Percentiles rank a stretch among this genome's conserved stretches.
Evolutionary conservation across 1,284 basidiomycete species (phyloP).

Genomic region (Malassezia equina): DNA sequence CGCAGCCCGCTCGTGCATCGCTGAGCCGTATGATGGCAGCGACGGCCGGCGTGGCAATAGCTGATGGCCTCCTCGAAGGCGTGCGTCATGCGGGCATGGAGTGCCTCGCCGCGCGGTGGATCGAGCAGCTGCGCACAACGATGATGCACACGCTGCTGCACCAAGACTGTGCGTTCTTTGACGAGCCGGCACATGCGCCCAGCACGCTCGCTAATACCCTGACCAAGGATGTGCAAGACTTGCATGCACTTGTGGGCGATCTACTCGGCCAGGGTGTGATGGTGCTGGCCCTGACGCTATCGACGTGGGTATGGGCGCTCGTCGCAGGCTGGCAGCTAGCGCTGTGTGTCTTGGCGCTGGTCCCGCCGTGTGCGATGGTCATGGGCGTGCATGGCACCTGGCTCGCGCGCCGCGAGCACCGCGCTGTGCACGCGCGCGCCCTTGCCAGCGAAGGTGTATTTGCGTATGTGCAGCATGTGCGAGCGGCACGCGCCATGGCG

Average conservation of each 20-base stretch:
- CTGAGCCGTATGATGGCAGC: slow-evolving; percentile 48
- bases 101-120: slow-evolving; percentile 64
- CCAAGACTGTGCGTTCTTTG: slow-evolving; percentile 88
- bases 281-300: slow-evolving; percentile 66
- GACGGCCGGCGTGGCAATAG: slow-evolving; percentile 59
- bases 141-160: slow-evolving; percentile 60
- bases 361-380: slow-evolving; percentile 66
- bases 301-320: slow-evolving; percentile 80
- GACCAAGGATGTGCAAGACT: slow-evolving; percentile 85
- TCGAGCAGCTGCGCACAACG: slow-evolving; percentile 57
- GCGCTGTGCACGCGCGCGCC: slow-evolving; percentile 74
- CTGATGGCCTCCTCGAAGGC: slow-evolving; percentile 65
- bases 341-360: slow-evolving; percentile 74
- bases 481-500: slow-evolving; percentile 79
- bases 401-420: slow-evolving; percentile 62
- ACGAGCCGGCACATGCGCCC: slow-evolving; percentile 58
- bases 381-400: slow-evolving; percentile 65
- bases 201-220: slow-evolving; percentile 63
- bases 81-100: slow-evolving; percentile 55
- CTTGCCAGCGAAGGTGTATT: slow-evolving; percentile 75
- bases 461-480: slow-evolving; percentile 73
- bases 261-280: slow-evolving; percentile 62
- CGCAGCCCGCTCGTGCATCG: slow-evolving; percentile 17
- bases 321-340: slow-evolving; percentile 83
- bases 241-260: slow-evolving; percentile 64